These are phyloP conservation scores for Plasmopara muralis DNA, from an alignment of 352 stramenopile species.

Conservation along the genomic window DNA sequence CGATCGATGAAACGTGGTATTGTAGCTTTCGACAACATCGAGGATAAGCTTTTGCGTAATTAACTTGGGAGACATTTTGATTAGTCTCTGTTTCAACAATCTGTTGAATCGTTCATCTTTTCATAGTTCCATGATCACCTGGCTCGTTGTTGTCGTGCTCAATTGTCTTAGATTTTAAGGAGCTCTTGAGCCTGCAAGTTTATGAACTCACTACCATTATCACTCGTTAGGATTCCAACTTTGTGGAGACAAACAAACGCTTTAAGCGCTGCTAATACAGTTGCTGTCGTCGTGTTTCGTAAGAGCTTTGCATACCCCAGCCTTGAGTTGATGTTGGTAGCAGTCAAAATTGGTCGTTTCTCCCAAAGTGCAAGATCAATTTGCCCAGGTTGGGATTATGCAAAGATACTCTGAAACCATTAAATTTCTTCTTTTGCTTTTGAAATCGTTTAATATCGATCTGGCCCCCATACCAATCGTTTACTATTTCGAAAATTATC, in stretches of 20 bases:
- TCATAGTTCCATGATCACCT: background rate
- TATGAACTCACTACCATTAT: background rate
- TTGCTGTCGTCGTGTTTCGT: slow-evolving; percentile 26
- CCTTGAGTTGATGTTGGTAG: slow-evolving; percentile 35
- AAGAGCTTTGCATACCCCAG: slow-evolving; percentile 35
- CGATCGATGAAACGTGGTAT: slow-evolving; percentile 25
- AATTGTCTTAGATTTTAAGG: slow-evolving; percentile 2
- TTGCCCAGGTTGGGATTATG: background rate
- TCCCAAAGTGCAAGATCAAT: slow-evolving; percentile 1
- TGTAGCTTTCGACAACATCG: slow-evolving; percentile 30
- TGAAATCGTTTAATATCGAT: background rate
- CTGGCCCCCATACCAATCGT: background rate
- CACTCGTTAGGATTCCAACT: background rate
- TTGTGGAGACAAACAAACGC: slow-evolving; percentile 12
- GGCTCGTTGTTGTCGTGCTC: slow-evolving; percentile 1
- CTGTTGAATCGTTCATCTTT: background rate
- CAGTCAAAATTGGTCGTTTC: background rate
- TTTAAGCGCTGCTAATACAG: slow-evolving; percentile 5
- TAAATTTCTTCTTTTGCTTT: background rate
- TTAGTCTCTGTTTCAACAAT: background rate
- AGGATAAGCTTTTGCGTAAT: slow-evolving; percentile 2
- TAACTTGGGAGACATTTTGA: background rate
- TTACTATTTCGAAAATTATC: slow-evolving; percentile 1
- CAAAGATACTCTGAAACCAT: background rate
- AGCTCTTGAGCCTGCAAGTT: slow-evolving; percentile 1